A percentile compares a stretch with the other conserved stretches of the same genome.
These are phyloP conservation scores for Citrus australasica DNA, from an alignment of 345 rosid species.

Conservation along the genomic window DNA sequence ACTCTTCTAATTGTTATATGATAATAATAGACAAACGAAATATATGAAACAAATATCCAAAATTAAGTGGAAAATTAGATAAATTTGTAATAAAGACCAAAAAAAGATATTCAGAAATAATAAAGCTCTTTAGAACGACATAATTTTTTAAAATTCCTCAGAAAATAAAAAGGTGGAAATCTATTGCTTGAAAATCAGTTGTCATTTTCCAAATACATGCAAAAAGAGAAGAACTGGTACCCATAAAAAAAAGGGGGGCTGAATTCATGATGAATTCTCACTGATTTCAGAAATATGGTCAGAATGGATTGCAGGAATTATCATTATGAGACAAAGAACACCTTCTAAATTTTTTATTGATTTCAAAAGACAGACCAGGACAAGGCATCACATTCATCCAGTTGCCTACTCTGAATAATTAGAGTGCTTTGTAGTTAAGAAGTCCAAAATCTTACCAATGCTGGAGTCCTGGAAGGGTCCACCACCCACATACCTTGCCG, in stretches of 20 bases:
- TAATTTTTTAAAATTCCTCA: not conserved
- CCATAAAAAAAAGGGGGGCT: not conserved
- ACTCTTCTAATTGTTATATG: not conserved
- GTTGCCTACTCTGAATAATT: not conserved
- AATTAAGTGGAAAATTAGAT: not conserved
- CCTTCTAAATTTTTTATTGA: not conserved
- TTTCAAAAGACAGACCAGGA: not conserved
- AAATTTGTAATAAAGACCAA: not conserved
- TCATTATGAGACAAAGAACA: not conserved
- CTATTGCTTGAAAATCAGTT: not conserved
- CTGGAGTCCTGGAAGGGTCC: constrained; percentile 73
- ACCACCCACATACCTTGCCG: constrained; percentile 34
- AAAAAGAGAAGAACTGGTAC: not conserved
- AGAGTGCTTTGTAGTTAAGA: not conserved
- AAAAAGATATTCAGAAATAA: not conserved
- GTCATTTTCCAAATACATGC: not conserved
- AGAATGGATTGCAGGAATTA: not conserved
- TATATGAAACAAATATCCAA: not conserved
- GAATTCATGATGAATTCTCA: not conserved
- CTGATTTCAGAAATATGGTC: not conserved
- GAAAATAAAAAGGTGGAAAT: not conserved
- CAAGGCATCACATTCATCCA: not conserved
- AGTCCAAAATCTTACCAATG: constrained; percentile 48
- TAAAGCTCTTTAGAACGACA: not conserved
- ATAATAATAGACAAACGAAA: not conserved